Base-by-base conservation (phyloP, 2,329 filamentous ascomycete species). In the Paecilomyces sp. region DNA sequence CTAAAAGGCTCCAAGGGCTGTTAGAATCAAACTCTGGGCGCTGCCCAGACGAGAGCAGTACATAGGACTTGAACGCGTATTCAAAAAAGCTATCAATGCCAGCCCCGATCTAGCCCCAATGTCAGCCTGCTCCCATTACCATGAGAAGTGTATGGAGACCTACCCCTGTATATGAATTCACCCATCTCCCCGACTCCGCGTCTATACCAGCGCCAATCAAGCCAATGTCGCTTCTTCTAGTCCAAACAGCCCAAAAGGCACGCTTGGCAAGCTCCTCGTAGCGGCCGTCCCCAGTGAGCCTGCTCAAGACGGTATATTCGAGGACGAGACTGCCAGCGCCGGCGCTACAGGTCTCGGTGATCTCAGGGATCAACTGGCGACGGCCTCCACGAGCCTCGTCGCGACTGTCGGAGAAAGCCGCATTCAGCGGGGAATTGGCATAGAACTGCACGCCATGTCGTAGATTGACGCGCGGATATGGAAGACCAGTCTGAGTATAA, bases 41-140 rank as follows among this genome's bases (percentile, higher is more conserved):
- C 28, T 73, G 81, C 60, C 89, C 85, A 1, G 91, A 90, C 1
- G 93, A 96, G 24, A 97, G 84, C 25, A 99, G 77, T 61, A 99
- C 90, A 70, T 96, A 88, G 18, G 92, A 92, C 76, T 99, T 99
- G 68, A 97, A 83, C 3, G 94, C 92, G 75, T 99, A 99, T 76
- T 99, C 94, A 70, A 96, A 97, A 77, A 99, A 99, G 76, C 92
- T 97, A 77, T 99, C 94, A 69, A 96, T 91, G 47, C 94, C 94
- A 7, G 94, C 94, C 56, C 94, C 94, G 66, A 99, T 96, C 78
- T 80, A 57, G 53, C 54, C 56, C 47, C 30, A 30, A 30, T 1
- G 30, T 55, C 22, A 55, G 28, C 33, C 18, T 11, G 25, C 30
- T 28, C 3, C 15, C 13, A 24, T 47, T 6, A 12, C 18, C 18